Evolutionary conservation across 108 stramenopile species (phyloP), one percentile per base, ranked within the genome.

Genomic region (Stephanodiscus triporus): DNA sequence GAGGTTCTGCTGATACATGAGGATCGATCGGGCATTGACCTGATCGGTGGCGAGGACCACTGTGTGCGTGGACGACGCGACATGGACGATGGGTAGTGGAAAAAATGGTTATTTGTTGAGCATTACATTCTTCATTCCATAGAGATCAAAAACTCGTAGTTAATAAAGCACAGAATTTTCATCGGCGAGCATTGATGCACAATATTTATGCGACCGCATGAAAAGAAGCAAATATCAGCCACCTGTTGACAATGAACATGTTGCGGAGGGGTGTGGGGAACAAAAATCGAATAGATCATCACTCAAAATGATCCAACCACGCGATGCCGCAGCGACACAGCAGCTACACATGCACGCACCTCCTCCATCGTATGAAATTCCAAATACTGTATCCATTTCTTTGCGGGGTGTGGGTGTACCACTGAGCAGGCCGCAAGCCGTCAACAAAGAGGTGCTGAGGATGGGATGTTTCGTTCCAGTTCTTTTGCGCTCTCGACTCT

Each of bases 21-120:
- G 83, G 71, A 94, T 96, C 20, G 93, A 92, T 63, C 90, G 82
- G 53, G 92, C 94, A 76, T 95, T 95, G 60, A 84, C 80, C 79
- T 95, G 94, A 84, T 95, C 94, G 34, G 90, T 88, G 42, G 94
- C 94, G 22, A 95, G 82, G 60, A 95, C 73, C 64, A 95, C 94
- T 92, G 77, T 45, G 62, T 4, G 9, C 45, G 47, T 24, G 66
- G 26, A 40, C 40, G 40, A 40, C 40, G 40, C 9, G 0, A 8
- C 9, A 9, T 1, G 40, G 4, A 40, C 7, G 40, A 40, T 40
- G 40, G 7, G 40, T 11, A 9, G 43, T 45, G 13, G 40, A 45
- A 16, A 17, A 45, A 45, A 16, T 45, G 43, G 16, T 45, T 45
- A 45, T 45, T 40, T 16, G 43, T 45, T 45, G 43, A 16, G 32